Evolutionary conservation across 2,329 filamentous ascomycete species (phyloP).

Genomic region (Colletotrichum trifolii): DNA sequence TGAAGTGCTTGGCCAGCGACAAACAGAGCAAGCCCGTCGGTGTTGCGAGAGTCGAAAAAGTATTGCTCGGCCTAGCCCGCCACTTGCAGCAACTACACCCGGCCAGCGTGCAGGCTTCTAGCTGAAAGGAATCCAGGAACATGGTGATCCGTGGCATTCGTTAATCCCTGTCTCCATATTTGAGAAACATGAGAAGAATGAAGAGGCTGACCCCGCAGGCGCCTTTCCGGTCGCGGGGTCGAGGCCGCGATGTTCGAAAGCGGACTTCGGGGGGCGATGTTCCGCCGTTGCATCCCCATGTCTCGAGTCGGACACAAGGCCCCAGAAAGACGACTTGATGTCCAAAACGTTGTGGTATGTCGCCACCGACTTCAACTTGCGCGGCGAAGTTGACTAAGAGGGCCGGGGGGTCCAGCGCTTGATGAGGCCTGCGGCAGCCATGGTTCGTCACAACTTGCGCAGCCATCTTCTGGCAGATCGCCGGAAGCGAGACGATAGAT

Average conservation of each 20-base stretch:
- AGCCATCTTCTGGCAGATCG: conserved; percentile 1
- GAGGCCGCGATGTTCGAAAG: conserved; percentile 21
- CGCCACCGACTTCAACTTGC: background rate
- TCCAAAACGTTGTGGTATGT: background rate
- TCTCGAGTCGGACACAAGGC: conserved; percentile 10
- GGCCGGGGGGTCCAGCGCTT: background rate
- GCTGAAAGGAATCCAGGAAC: background rate
- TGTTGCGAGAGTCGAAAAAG: background rate
- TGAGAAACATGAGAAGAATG: background rate
- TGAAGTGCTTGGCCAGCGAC: no score
- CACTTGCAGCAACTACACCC: conserved; percentile 11
- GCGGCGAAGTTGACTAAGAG: background rate
- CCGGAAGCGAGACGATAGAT: conserved; percentile 17
- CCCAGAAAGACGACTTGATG: background rate
- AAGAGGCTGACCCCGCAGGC: background rate
- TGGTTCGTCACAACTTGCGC: background rate
- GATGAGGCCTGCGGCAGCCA: background rate
- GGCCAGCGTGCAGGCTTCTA: background rate
- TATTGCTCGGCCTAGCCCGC: background rate
- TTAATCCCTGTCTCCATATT: no score
- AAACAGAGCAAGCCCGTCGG: background rate
- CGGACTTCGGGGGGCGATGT: conserved; percentile 26
- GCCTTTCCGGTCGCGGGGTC: conserved; percentile 18
- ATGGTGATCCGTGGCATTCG: background rate
- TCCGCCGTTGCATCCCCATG: conserved; percentile 32